Evolutionary conservation across 1,284 basidiomycete species (phyloP), one percentile per base, ranked within the genome.

Genomic region (Ceratobasidium sp.): DNA sequence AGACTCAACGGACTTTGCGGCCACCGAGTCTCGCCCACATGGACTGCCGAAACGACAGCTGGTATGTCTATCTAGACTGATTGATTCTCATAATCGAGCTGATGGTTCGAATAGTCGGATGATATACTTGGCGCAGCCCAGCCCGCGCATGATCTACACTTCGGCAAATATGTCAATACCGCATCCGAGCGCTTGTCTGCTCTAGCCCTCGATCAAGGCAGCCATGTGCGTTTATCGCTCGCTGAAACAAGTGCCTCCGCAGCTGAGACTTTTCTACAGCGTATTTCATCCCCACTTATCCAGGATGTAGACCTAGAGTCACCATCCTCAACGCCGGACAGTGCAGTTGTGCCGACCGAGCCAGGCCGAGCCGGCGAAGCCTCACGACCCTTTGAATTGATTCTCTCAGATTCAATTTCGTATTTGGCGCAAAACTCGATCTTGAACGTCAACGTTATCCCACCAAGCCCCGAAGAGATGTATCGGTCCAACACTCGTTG

Each of bases 401-500:
- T n/a, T 21, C 57, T 3, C 3, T 23, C 39, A 34, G 26, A 23
- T 3, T 46, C 41, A 3, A 28, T 46, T 46, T 18, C 43, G 2
- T 26, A 21, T n/a, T 61, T 45, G 41, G 14, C 59, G 6, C 23
- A 28, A 43, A n/a, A 14, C 2, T 28, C 41, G 26, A 3, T 28
- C 14, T 14, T 45, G 59, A 28, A 61, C 18, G 59, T 61, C 41
- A 46, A 46, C 43, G 23, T 61, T 30, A 46, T 30, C n/a, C 59
- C 41, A 46, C 43, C 59, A 26, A 61, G 23, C 26, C 43, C 59
- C 39, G 59, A 61, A 45, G 52, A 53, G 9, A 61, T 61, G 43
- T 16, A 26, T n/a, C 59, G 16, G 4, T 10, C 18, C 30, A 60
- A 21, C 23, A 12, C 41, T 39, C 59, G 26, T 16, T 12, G 59